Percentiles rank a stretch among this genome's conserved stretches.
These are phyloP conservation scores for Mortierella hygrophila DNA, from an alignment of 192 early-diverging fungal genomes.

Conservation along the genomic window DNA sequence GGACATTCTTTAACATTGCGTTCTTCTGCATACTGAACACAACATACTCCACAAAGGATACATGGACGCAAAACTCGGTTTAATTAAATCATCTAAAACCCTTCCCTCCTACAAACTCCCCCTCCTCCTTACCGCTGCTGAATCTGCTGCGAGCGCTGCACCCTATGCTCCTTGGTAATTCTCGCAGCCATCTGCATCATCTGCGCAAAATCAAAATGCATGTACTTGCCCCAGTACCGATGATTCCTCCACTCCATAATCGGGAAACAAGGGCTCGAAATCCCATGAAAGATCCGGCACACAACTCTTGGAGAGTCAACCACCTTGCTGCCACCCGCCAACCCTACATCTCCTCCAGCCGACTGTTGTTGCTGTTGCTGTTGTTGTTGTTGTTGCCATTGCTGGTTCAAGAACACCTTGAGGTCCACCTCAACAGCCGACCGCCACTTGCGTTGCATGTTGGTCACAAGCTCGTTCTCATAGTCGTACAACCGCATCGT, in stretches of 20 bases:
- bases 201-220: constrained; percentile 51
- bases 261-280: constrained; percentile 34
- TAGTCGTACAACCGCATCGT: constrained; percentile 36
- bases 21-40: no score
- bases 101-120: not conserved
- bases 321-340: not conserved
- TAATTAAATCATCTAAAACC: no score
- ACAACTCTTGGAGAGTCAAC: constrained; percentile 38
- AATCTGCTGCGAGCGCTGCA: not conserved
- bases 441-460: constrained; percentile 40
- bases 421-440: constrained; percentile 50
- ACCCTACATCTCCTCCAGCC: not conserved
- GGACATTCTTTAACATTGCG: no score
- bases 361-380: constrained; percentile 20
- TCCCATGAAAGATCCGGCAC: constrained; percentile 47
- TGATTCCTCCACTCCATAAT: constrained; percentile 39
- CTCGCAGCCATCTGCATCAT: constrained; percentile 49
- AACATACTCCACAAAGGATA: no score
- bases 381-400: constrained; percentile 39
- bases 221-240: constrained; percentile 43
- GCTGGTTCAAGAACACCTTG: constrained; percentile 47
- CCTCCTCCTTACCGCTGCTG: not conserved
- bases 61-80: no score
- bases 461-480: constrained; percentile 26
- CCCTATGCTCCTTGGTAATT: constrained; percentile 34